A percentile compares a stretch with the other conserved stretches of the same genome.
phyloP scores from a whole-genome alignment of 2,329 filamentous ascomycete genomes.

The Arachnomyces sp. region DNA sequence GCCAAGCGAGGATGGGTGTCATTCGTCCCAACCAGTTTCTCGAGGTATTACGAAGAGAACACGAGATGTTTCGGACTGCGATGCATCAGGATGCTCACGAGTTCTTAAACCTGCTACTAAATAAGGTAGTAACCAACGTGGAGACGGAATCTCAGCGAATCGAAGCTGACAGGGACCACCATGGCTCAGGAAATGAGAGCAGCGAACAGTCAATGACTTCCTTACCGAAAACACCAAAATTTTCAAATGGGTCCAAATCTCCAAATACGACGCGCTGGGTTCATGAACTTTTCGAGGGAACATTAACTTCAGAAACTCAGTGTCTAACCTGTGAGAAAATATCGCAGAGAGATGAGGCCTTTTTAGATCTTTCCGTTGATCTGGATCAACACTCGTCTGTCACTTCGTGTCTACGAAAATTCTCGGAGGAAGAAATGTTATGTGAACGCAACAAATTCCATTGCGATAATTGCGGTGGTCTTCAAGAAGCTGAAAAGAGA shows the following conservation, averaged over 20 bases:
- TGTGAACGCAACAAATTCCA: slow-evolving; percentile 99
- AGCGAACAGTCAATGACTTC: slow-evolving; percentile 47
- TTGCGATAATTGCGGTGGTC: slow-evolving; percentile 90
- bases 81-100: slow-evolving; percentile 99
- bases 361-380: slow-evolving; percentile 92
- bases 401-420: slow-evolving; percentile 88
- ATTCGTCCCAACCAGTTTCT: slow-evolving; percentile 88
- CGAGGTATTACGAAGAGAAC: slow-evolving; percentile 86
- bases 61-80: slow-evolving; percentile 93
- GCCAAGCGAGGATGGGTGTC: slow-evolving; percentile 75
- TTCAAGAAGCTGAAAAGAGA: slow-evolving; percentile 96
- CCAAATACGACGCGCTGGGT: slow-evolving; percentile 78
- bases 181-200: slow-evolving; percentile 42
- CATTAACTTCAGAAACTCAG: slow-evolving; percentile 89
- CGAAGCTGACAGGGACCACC: slow-evolving; percentile 36
- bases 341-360: slow-evolving; percentile 91
- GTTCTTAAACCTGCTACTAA: slow-evolving; percentile 89
- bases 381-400: slow-evolving; percentile 92
- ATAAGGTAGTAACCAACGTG: slow-evolving; percentile 89
- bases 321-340: slow-evolving; percentile 94
- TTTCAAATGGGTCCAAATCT: slow-evolving; percentile 38
- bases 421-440: slow-evolving; percentile 96
- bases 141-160: slow-evolving; percentile 66
- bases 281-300: slow-evolving; percentile 92
- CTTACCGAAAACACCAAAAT: slow-evolving; percentile 24